These are phyloP conservation scores for Blastobotrys peoriensis DNA, from an alignment of 805 yeast species.

Conservation along the genomic window DNA sequence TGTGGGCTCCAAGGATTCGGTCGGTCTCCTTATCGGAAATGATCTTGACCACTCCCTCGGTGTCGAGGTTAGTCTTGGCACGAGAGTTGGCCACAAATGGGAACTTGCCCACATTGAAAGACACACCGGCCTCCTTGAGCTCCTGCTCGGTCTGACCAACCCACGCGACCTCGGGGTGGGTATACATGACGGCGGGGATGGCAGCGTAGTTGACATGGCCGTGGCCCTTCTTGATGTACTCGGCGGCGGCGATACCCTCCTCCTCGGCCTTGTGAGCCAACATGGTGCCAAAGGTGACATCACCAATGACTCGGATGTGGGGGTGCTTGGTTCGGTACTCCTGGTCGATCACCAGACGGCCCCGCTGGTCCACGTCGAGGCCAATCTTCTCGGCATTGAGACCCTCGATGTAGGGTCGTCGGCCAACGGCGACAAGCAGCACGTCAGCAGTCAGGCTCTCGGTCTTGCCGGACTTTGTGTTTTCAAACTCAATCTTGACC, in stretches of 20 bases:
- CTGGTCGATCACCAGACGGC: conserved; percentile 89
- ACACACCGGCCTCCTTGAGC: conserved; percentile 85
- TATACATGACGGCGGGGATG: conserved; percentile 98
- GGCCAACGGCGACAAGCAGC: conserved; percentile 93
- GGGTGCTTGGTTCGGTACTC: conserved; percentile 88
- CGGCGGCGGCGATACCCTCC: conserved; percentile 98
- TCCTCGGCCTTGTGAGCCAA: conserved; percentile 99
- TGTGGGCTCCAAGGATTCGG: conserved; percentile 93
- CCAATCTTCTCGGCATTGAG: conserved; percentile 84
- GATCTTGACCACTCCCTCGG: conserved; percentile 96
- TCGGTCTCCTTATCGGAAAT: conserved; percentile 96
- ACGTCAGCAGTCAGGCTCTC: conserved; percentile 84
- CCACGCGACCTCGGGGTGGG: conserved; percentile 99
- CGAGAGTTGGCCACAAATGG: conserved; percentile 98
- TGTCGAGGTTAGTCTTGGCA: conserved; percentile 96
- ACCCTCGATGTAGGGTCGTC: conserved; percentile 94
- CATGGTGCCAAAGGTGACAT: conserved; percentile 98
- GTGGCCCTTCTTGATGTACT: conserved; percentile 84
- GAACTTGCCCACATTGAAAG: conserved; percentile 94
- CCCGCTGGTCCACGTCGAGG: conserved; percentile 83
- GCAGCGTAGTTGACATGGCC: conserved; percentile 98
- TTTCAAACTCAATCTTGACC: conserved; percentile 83
- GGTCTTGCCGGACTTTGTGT: conserved; percentile 77
- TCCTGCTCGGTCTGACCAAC: conserved; percentile 95
- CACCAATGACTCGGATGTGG: conserved; percentile 97